Base-by-base conservation (phyloP, 2,329 filamentous ascomycete genomes). In the Neonectria ditissima region DNA sequence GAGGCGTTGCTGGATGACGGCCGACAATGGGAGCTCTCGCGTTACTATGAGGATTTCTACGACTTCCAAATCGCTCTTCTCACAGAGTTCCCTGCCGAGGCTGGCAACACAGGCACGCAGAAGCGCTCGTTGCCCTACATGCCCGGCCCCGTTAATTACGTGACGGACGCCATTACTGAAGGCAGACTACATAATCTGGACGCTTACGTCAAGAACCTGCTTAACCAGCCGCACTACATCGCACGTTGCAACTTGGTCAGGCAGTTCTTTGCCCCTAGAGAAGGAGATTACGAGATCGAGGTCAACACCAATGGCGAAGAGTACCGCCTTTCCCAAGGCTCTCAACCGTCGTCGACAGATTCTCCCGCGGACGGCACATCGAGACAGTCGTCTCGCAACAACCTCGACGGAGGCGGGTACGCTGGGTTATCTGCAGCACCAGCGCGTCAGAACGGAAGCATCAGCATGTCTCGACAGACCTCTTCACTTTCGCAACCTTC, bases 31-130 rank as follows among this genome's bases (percentile, higher is more conserved):
- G 94, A 97, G 76, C 82, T 99, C 53, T 95, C 93, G 41, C 89
- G 96, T 67, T 96, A 97, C 75, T 99, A 99, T 75, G 94, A 98
- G 78, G 96, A 98, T 81, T 99, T 99, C 76, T 99, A 98, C 80
- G 96, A 98, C 78, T 95, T 98, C 78, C 96, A 99, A 78, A 98
- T 98, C 75, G 93, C 94, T 32, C 89, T 99, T 9, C 87, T 99
- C 52, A 95, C 94, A 47, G 93, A 90, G 69, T 98, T 97, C 75
- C 95, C 96, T 22, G 89, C 92, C 37, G 96, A 98, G 79, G 95
- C 96, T 39, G 96, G 96, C 57, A 96, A 97, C 74, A 92, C 90
- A 18, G 91, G 91, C 47, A 86, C 86, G 53, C 89, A 94, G 74
- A 90, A 91, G 75, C 91, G 96, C 59, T 93, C 91, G 9, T 81